Conservation (phyloP, 768 basidiomycete species). For the Russula vinacea region DNA sequence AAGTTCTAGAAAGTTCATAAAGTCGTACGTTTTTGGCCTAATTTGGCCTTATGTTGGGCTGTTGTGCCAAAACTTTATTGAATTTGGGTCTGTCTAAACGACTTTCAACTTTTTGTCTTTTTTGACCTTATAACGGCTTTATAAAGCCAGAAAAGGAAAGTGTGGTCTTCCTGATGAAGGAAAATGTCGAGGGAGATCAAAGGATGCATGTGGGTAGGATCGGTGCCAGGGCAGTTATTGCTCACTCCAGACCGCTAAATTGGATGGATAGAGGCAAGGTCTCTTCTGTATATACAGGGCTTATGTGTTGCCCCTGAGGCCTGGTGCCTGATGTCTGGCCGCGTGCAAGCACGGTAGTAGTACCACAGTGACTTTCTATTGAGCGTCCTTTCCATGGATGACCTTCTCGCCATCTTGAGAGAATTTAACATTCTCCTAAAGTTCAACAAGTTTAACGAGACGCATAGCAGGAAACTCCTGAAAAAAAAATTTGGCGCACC, state of each 20-base stretch:
- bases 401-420: slow-evolving; percentile 74
- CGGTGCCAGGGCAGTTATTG: not conserved
- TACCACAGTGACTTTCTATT: slow-evolving; percentile 31
- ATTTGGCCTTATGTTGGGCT: no score
- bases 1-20: no score
- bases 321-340: no score
- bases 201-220: not conserved
- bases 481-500: slow-evolving; percentile 35
- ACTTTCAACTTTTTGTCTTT: no score
- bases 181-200: no score
- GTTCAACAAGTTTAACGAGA: slow-evolving; percentile 32
- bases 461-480: slow-evolving; percentile 38
- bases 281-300: slow-evolving; percentile 3
- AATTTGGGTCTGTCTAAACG: no score
- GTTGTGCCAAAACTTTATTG: no score
- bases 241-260: not conserved
- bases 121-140: no score
- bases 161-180: no score
- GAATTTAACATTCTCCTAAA: slow-evolving; percentile 73
- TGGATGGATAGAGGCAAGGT: not conserved
- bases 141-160: no score
- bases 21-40: no score
- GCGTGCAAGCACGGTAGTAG: slow-evolving; percentile 31
- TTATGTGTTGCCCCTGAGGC: not conserved
- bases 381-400: slow-evolving; percentile 58